Percentiles rank a stretch among this genome's conserved stretches.
These are phyloP conservation scores for Oryza rufipogon DNA, from an alignment of 176 grass and related monocot genomes.

Conservation along the genomic window DNA sequence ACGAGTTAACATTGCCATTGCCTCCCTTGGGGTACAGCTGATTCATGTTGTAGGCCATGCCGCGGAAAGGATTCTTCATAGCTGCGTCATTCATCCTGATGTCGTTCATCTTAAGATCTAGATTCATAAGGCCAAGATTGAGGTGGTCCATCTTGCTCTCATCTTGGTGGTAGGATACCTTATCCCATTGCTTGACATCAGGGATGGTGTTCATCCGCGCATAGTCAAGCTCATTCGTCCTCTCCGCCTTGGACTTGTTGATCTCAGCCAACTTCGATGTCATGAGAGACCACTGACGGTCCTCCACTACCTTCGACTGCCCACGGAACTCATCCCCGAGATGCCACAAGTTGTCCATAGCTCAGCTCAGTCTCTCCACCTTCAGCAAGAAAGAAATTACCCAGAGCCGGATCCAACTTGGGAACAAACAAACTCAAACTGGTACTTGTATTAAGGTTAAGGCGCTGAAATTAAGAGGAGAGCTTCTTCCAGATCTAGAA, in stretches of 20 bases:
- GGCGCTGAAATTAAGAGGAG: too few relatives aligned
- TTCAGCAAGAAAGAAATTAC: neutral
- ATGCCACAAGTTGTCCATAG: constrained; percentile 93
- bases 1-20: constrained; percentile 64
- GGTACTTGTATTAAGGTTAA: too few relatives aligned
- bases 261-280: constrained; percentile 96
- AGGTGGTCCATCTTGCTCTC: constrained; percentile 76
- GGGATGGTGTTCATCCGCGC: constrained; percentile 54
- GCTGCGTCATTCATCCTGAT: constrained; percentile 81
- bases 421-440: too few relatives aligned
- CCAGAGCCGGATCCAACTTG: too few relatives aligned
- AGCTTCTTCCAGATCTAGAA: too few relatives aligned
- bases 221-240: constrained; percentile 80
- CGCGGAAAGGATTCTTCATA: constrained; percentile 60
- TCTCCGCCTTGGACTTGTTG: constrained; percentile 68
- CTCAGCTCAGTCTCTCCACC: constrained; percentile 29
- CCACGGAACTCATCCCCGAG: constrained; percentile 91
- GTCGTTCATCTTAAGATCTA: constrained; percentile 88
- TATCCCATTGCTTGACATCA: constrained; percentile 74
- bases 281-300: constrained; percentile 94
- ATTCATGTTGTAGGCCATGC: constrained; percentile 62
- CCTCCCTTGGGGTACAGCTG: constrained; percentile 63
- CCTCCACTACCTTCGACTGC: constrained; percentile 81
- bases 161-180: constrained; percentile 68
- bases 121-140: constrained; percentile 80